Evolutionary conservation across 2,329 filamentous ascomycete species (phyloP), one percentile per base, ranked within the genome.

Genomic region (Trichoderma endophyticum): DNA sequence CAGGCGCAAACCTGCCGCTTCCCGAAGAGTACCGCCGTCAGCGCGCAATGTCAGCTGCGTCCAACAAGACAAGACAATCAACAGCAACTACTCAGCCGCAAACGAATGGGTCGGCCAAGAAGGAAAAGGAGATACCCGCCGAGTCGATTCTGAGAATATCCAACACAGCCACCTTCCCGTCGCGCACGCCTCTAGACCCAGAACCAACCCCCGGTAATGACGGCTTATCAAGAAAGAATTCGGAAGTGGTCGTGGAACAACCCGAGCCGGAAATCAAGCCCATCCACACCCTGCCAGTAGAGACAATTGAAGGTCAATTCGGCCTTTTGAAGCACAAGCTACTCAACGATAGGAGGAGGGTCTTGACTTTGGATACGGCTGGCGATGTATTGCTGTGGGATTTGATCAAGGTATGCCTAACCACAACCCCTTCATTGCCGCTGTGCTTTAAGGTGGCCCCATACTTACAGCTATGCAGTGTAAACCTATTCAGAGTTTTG

Each of bases 351-450:
- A 89, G 95, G 75, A 92, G 93, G 78, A 89, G 94, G 72, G 95
- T 97, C 4, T 84, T 99, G 75, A 99, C 96, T 0, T 84, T 97
- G 67, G 96, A 99, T 81, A 98, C 96, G 3, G 95, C 95, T 1
- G 96, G 96, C 18, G 96, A 99, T 78, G 95, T 98, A 3, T 85
- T 98, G 61, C 83, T 99, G 75, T 99, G 96, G 96, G 96, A 99
- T 85, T 84, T 99, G 51, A 87, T 99, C 60, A 90, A 92, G 84
- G 93, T 95, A 83, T 74, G 77, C 9, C n/a, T 12, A 4, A 14
- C 6, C 32, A 6, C 8, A 9, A 43, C 28, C n/a, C 3, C 11
- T 32, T 15, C 12, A 18, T 34, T 18, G 18, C 26, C 2, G 18
- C 18, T 39, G 28, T 6, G 15, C 5, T 21, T 15, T 1, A 36